Percentiles rank a stretch among this genome's conserved stretches.
phyloP scores from a whole-genome alignment of 768 basidiomycete genomes.

The Amanita polypyramis region DNA sequence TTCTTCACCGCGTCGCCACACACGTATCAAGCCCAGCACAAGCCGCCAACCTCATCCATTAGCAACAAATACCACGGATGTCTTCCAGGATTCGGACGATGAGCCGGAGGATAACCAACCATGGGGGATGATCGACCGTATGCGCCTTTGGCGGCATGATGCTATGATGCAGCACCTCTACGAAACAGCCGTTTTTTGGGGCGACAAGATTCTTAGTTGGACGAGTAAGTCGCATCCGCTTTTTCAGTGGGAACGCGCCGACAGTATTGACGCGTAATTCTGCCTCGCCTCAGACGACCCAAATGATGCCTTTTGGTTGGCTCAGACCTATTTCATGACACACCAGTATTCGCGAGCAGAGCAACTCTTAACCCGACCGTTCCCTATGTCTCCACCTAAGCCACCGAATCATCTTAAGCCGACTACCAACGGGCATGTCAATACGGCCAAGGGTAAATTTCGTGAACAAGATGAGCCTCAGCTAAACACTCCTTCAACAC shows the following conservation, averaged over 20 bases:
- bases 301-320: conserved; percentile 98
- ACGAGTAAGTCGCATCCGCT: conserved; percentile 58
- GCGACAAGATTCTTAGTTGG: conserved; percentile 93
- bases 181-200: conserved; percentile 97
- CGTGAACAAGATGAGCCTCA: conserved; percentile 38
- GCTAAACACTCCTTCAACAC: conserved; percentile 26
- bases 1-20: conserved; percentile 52
- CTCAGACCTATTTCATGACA: conserved; percentile 94
- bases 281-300: conserved; percentile 57
- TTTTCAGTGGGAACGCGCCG: conserved; percentile 4
- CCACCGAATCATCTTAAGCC: conserved; percentile 21
- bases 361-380: conserved; percentile 80
- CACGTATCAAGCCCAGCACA: conserved; percentile 42
- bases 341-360: conserved; percentile 94
- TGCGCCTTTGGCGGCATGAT: conserved; percentile 96
- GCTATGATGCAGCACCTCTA: conserved; percentile 98
- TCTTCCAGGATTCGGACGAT: conserved; percentile 61
- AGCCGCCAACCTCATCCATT: conserved; percentile 53
- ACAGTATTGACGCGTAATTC: conserved; percentile 7
- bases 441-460: conserved; percentile 47
- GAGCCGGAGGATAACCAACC: conserved; percentile 49
- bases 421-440: conserved; percentile 31
- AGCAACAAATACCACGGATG: conserved; percentile 67
- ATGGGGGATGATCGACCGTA: conserved; percentile 88
- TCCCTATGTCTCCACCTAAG: conserved; percentile 44